Evolutionary conservation across 805 yeast genomes (phyloP).

Genomic region (Saturnispora galanensis): DNA sequence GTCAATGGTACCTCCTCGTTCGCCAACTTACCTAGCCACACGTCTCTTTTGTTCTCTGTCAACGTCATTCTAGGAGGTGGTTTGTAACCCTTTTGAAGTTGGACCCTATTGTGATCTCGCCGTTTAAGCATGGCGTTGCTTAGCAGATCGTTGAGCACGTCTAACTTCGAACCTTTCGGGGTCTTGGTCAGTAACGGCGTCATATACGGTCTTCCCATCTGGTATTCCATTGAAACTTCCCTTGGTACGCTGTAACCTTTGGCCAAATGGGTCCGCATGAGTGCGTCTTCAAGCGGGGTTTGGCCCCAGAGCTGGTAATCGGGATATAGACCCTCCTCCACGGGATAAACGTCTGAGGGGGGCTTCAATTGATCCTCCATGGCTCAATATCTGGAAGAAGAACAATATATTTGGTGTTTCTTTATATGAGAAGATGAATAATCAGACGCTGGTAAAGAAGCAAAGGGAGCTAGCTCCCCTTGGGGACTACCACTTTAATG

Average conservation of each 20-base stretch:
- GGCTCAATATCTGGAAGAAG: too few species aligned
- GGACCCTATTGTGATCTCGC: slow-evolving; percentile 34
- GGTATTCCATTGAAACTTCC: slow-evolving; percentile 53
- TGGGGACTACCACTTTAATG: too few species aligned
- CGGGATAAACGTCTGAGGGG: slow-evolving; percentile 25
- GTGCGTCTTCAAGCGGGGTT: slow-evolving; percentile 40
- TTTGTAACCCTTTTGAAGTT: slow-evolving; percentile 46
- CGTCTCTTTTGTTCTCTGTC: slow-evolving; percentile 75
- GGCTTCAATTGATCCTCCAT: slow-evolving; percentile 7
- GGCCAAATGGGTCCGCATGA: slow-evolving; percentile 48
- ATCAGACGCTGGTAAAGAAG: too few species aligned
- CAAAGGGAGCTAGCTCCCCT: too few species aligned
- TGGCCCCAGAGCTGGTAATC: slow-evolving; percentile 70
- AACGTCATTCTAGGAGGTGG: slow-evolving; percentile 87
- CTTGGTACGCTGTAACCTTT: slow-evolving; percentile 66
- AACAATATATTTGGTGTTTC: slow-evolving; percentile 35
- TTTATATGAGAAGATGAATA: slow-evolving; percentile 26
- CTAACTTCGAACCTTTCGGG: slow-evolving; percentile 13
- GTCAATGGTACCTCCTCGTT: slow-evolving; percentile 55
- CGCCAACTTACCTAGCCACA: slow-evolving; percentile 79
- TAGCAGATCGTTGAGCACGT: slow-evolving; percentile 40
- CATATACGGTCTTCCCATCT: slow-evolving; percentile 55
- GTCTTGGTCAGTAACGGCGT: slow-evolving; percentile 21
- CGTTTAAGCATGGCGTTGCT: slow-evolving; percentile 40
- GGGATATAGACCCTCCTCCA: slow-evolving; percentile 36